Evolutionary conservation across 495 filamentous ascomycete species (phyloP), one percentile per base, ranked within the genome.

Genomic region (Wilcoxina mikolae): DNA sequence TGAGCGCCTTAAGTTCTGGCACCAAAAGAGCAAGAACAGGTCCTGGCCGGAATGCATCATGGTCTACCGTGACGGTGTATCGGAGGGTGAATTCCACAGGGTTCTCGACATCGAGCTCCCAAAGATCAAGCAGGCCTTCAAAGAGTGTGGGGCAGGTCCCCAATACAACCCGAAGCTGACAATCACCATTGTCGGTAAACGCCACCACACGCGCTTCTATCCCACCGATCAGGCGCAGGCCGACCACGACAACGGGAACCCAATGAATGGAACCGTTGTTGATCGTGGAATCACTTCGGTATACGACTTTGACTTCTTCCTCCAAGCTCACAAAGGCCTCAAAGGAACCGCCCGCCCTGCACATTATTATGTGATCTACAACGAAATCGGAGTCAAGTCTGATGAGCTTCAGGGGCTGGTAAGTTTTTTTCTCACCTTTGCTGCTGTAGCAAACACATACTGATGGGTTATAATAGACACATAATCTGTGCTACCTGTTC

Each of bases 131-230:
- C 41, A 74, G 1, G 46, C 46, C 1, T 49, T 22, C 46, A 9
- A 4, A 20, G 84, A 84, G 2, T n/a, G n/a, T n/a, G 76, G 18
- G 11, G 18, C 18, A 3, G 58, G 56, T 24, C 10, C 7, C 2
- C 24, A 28, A 15, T 15, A 28, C 7, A 29, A 18, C 3, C 20
- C 12, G 3, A 65, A 29, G 18, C 62, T 85, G 11, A 68, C 77
- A 0, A 68, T 85, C 26, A 68, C 84, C 17, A 71, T 85, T 15
- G 82, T 82, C 0, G 85, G 85, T 31, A 94, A 95, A 67, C 77
- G 90, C 18, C 90, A 96, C 59, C 85, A 94, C 62, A 94, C 85
- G 0, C 82, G 89, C 0, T 93, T 95, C 72, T 94, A 82, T 65
- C 76, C 79, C 0, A 76, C 73, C 0, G 64, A 72, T 2, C 60